Evolutionary conservation across 257 asterid species (phyloP), one percentile per base, ranked within the genome.

Genomic region (Primulina tabacum): DNA sequence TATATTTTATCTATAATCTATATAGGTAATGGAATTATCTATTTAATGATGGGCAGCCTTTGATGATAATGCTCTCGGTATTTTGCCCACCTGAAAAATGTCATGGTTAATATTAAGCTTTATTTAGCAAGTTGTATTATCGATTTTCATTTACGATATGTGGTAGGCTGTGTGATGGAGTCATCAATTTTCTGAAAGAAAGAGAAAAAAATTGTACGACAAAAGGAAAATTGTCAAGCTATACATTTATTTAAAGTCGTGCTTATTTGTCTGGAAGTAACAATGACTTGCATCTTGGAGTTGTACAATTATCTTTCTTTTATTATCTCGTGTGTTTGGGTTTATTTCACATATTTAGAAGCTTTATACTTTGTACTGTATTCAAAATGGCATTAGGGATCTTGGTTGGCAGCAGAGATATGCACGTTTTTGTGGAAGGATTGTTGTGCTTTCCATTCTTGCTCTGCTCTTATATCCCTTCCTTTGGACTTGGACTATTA

Each of bases 401-500:
- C 88, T 93, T 72, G 98, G 98, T 73, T 83, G 85, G 90, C 96
- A 93, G 79, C 98, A 93, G 80, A 80, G 94, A 69, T 83, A 84
- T 62, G 88, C 84, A 52, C 98, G 94, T 67, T 93, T 89, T 74
- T 80, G 88, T 82, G 97, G 98, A 76, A 83, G 97, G 78, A 70
- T 85, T 60, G 91, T 83, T 50, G 97, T 93, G 69, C 90, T 93
- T 35, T 87, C 97, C 9, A 65, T 89, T 78, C 94, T 93, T 74
- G 85, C 83, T 68, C 34, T 84, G 74, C 76, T 90, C 70, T 94
- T 93, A 35, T 93, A 87, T 70, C 98, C 98, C 58, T 93, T 93
- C 73, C 96, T 93, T 75, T 82, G 82, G 80, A 82, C 85, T 55
- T 93, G 98, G 98, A 90, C 94, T 64, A 73, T 90, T 64, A 81